Base-by-base conservation (phyloP, 2,329 filamentous ascomycete genomes). In the Colletotrichum siamense region DNA sequence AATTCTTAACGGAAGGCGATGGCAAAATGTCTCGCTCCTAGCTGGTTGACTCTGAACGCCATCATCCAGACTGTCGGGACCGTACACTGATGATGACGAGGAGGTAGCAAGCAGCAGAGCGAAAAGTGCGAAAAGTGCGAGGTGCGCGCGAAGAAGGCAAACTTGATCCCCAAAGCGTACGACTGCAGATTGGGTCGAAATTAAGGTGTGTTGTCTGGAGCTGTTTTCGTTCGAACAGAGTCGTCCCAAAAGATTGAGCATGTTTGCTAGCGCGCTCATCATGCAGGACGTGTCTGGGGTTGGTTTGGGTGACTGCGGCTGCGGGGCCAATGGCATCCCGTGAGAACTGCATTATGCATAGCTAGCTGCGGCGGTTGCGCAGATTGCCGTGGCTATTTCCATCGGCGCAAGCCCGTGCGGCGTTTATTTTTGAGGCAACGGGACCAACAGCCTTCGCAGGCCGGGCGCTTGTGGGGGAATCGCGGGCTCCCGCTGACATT, bases 301-400 rank as follows among this genome's bases (percentile, higher is more conserved):
- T 22, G 44, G 44, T 44, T 67, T 52, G 36, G 39, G 70, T 76
- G 64, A 69, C 22, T 69, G 73, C 73, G 73, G 73, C 73, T 73
- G 64, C 22, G 44, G 22, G 32, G 34, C 73, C 73, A 69, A 76
- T 76, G 64, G 34, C 44, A 39, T 34, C 24, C 24, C 22, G 24
- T 30, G 73, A 28, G 30, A 49, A 32, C 30, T 73, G 63, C 64
- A 73, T 64, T 9, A 55, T 55, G 34, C 68, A 63, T 62, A 28
- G 30, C 16, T 63, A 24, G 55, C 44, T 52, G 57, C 64, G 44
- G 70, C 73, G 73, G 73, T 52, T 76, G 59, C 73, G 73, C 70
- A 76, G 64, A 76, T 69, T 76, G 70, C 73, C 64, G 73, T 76
- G 64, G 73, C 70, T 76, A 76, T 76, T 73, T 69, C 73, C 26